These are phyloP conservation scores for Coniochaeta pulveracea DNA, from an alignment of 2,329 filamentous ascomycete genomes.

Conservation along the genomic window DNA sequence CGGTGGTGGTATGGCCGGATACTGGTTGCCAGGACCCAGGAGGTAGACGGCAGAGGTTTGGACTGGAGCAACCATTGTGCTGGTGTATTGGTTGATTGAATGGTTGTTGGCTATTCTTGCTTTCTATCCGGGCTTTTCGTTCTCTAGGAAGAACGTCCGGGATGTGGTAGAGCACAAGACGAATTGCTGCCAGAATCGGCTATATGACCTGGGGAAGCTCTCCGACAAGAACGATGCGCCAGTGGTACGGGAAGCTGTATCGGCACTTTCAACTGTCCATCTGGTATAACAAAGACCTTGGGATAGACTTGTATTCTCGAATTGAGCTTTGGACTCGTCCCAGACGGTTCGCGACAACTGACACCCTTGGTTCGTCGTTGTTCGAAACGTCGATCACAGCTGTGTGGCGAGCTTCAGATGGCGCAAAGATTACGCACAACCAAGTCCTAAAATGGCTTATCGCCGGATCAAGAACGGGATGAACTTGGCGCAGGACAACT, in stretches of 20 bases:
- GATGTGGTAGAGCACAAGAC: not conserved
- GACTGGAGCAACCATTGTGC: slow-evolving; percentile 24
- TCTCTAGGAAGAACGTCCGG: not conserved
- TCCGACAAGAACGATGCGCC: not conserved
- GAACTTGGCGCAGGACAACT: too few species aligned
- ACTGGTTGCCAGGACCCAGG: slow-evolving; percentile 22
- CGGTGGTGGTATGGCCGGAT: slow-evolving; percentile 30
- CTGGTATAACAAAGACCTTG: too few species aligned
- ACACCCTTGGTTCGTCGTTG: too few species aligned
- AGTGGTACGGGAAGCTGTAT: not conserved
- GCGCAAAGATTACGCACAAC: too few species aligned
- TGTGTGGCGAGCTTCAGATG: too few species aligned
- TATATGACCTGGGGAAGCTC: not conserved
- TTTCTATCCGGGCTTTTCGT: not conserved
- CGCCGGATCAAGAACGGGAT: too few species aligned
- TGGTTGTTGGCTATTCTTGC: not conserved
- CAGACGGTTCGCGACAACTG: too few species aligned
- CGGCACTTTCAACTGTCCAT: too few species aligned
- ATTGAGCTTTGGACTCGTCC: too few species aligned
- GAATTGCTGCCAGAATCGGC: not conserved
- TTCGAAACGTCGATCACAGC: too few species aligned
- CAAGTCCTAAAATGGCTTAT: too few species aligned
- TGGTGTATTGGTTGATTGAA: not conserved
- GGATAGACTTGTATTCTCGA: too few species aligned
- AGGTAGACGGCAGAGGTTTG: slow-evolving; percentile 41